A percentile compares a stretch with the other conserved stretches of the same genome.
Conservation (phyloP, 805 yeast genomes). For the Naumovozyma dairenensis region DNA sequence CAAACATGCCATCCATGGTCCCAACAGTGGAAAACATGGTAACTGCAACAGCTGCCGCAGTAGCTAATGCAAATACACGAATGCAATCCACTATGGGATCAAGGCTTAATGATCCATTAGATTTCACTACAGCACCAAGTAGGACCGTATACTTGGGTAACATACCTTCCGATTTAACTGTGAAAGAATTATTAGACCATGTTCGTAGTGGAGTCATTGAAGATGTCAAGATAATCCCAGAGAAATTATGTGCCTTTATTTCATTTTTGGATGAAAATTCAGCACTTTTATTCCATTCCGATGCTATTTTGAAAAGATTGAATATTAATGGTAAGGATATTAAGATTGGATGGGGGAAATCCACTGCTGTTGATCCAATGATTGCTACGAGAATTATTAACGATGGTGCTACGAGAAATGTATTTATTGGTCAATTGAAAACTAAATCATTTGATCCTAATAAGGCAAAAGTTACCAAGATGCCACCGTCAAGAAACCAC, state of each 20-base stretch:
- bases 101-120: constrained; percentile 20
- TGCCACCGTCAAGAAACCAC: too few relatives aligned
- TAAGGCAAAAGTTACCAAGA: not conserved
- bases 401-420: constrained; percentile 90
- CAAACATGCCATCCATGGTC: too few relatives aligned
- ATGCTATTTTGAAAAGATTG: constrained; percentile 76
- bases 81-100: constrained; percentile 2
- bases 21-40: constrained; percentile 2
- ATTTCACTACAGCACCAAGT: constrained; percentile 45
- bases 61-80: constrained; percentile 17
- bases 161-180: constrained; percentile 69
- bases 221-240: constrained; percentile 64
- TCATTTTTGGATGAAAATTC: constrained; percentile 83
- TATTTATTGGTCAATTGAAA: constrained; percentile 73
- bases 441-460: constrained; percentile 39
- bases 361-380: constrained; percentile 61
- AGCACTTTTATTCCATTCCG: constrained; percentile 87
- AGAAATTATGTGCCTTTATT: constrained; percentile 81
- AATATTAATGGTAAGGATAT: constrained; percentile 73
- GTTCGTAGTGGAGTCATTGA: constrained; percentile 88
- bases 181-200: constrained; percentile 77
- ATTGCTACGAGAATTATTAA: constrained; percentile 68
- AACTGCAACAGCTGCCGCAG: constrained; percentile 18
- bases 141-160: constrained; percentile 88
- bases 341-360: constrained; percentile 89